Evolutionary conservation across 2,329 filamentous ascomycete species (phyloP), one percentile per base, ranked within the genome.

Genomic region (Microsporum ferrugineum): DNA sequence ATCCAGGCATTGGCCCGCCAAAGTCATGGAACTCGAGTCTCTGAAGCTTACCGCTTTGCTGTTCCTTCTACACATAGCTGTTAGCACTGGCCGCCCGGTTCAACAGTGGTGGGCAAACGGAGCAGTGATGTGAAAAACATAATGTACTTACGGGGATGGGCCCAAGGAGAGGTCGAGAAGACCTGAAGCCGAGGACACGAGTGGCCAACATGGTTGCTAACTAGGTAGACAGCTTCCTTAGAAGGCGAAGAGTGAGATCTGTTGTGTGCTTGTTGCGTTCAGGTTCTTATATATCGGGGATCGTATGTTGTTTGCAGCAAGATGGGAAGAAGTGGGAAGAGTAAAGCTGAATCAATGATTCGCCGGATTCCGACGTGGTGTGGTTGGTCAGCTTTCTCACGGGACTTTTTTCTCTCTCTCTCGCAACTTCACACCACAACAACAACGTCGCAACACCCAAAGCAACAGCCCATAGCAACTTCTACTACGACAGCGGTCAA

Each of bases 81-180:
- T 82, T 72, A 82, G 78, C 70, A 65, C 36, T n/a, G 6, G 12
- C n/a, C 39, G n/a, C 14, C 39, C 14, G 39, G 39, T 10, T 38
- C 31, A 14, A 31, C 61, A 58, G 49, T 61, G 62, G 66, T 64
- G 62, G 68, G 66, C 62, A 61, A 61, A 60, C 64, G 61, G 56
- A 63, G 58, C 43, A 63, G n/a, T 8, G 51, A 58, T 53, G 60
- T 47, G 36, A 63, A 51, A 49, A 57, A 53, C 59, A 59, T 61
- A 43, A 59, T 63, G 67, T 23, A 80, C 86, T 79, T 80, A 92
- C 89, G 70, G 88, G 88, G 71, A 89, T 76, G 68, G 88, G 84
- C 74, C 79, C 74, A 70, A 75, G 76, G 70, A 78, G 70, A 62
- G 72, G 69, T 67, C 73, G 71, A 56, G 77, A 70, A 67, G 75